Base-by-base conservation (phyloP, 495 filamentous ascomycete species). In the Friedmanniomyces simplex region DNA sequence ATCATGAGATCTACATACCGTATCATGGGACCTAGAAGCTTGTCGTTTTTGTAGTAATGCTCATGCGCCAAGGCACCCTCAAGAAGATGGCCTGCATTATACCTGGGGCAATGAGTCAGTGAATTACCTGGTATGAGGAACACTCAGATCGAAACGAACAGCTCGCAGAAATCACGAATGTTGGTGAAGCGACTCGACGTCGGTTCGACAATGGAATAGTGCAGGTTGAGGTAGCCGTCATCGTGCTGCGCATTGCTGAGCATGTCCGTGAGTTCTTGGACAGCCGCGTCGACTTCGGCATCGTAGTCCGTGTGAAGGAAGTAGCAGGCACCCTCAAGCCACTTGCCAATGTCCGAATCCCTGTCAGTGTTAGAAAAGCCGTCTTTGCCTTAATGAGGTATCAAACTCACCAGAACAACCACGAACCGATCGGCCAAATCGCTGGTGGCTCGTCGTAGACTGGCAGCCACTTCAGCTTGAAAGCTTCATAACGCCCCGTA, bases 331-430 rank as follows among this genome's bases (percentile, higher is more conserved):
- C 76, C 78, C 65, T 82, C 80, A 42, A 82, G 77, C 76, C 78
- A 81, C 63, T 82, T 82, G 7, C 75, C 78, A 13, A 82, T 69
- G 65, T 82, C 80, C 28, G 76, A 79, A 58, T 82, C 80, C 79
- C 77, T 32, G 28, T 32, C 28, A 10, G 28, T 32, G 28, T 32
- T 32, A 32, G 28, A 32, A 32, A 32, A 10, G 28, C 28, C 28
- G 28, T 32, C 10, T 4, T 32, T 32, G 28, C 10, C n/a, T 32
- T 10, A 32, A 32, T 10, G 28, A 32, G 28, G 10, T 32, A 32
- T 10, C 28, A 4, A 10, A 32, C 28, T 3, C 28, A 32, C 28
- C 28, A 32, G 28, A 32, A 32, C 28, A 32, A 32, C 28, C 28
- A 32, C 28, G 28, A 32, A 32, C 28, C 28, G 16, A 79, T 67